Percentiles rank a stretch among this genome's conserved stretches.
Evolutionary conservation across 345 rosid genomes (phyloP).

Genomic region (Arabis hirsuta): DNA sequence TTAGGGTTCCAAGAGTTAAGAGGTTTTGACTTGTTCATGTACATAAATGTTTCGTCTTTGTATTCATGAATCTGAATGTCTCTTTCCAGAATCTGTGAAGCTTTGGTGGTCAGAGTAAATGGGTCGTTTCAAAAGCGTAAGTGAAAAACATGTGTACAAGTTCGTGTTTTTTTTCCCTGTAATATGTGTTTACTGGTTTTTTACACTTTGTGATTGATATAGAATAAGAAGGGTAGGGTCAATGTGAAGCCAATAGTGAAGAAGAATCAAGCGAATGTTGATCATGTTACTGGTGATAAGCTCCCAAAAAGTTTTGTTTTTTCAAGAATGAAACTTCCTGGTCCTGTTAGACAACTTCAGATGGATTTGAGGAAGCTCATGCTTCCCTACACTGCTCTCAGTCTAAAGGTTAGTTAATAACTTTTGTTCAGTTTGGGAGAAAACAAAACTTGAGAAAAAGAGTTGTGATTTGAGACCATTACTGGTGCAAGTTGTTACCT

Average conservation of each 20-base stretch:
- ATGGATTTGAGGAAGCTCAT: conserved; percentile 90
- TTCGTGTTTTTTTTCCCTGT: background rate
- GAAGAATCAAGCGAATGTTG: conserved; percentile 60
- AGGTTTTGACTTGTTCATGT: conserved; percentile 3
- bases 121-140: conserved; percentile 58
- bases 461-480: conserved; percentile 6
- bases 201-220: conserved; percentile 16
- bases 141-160: conserved; percentile 10
- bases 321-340: conserved; percentile 87
- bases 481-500: conserved; percentile 2
- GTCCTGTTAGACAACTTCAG: conserved; percentile 73
- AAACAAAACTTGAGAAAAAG: too few species aligned
- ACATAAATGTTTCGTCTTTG: conserved; percentile 10
- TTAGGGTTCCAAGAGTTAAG: background rate
- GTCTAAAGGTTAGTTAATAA: conserved; percentile 58
- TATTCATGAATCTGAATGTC: conserved; percentile 7
- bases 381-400: conserved; percentile 97
- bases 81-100: conserved; percentile 27
- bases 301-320: conserved; percentile 90
- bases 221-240: conserved; percentile 63
- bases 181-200: background rate
- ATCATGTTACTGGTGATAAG: conserved; percentile 87
- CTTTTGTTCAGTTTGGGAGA: background rate
- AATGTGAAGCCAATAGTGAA: conserved; percentile 63
- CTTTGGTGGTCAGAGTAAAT: conserved; percentile 34